phyloP scores from a whole-genome alignment of 441 rosid genomes.

The Populus trichocarpa region DNA sequence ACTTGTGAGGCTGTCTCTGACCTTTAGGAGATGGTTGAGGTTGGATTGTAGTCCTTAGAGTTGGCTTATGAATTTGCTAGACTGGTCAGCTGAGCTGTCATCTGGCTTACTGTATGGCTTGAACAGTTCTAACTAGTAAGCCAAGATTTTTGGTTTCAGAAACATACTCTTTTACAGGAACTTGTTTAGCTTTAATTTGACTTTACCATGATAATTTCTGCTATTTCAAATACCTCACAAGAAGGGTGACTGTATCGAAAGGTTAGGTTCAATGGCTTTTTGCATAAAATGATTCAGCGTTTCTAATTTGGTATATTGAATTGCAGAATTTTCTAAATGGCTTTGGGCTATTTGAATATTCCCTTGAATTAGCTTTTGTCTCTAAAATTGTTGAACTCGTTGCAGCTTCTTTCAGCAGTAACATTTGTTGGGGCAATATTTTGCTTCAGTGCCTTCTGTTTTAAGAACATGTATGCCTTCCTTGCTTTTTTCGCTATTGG shows the following conservation, averaged over 20 bases:
- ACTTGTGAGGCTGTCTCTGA: background rate
- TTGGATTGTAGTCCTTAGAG: background rate
- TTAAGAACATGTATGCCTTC: conserved; percentile 81
- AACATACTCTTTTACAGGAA: background rate
- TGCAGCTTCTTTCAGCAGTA: conserved; percentile 76
- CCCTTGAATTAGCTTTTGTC: background rate
- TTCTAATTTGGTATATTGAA: background rate
- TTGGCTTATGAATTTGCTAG: background rate
- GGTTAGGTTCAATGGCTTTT: too few species aligned
- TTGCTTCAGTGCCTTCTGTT: conserved; percentile 85
- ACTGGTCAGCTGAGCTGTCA: background rate
- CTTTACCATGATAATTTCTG: background rate
- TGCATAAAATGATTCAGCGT: too few species aligned
- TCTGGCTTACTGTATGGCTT: background rate
- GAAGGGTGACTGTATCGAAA: too few species aligned
- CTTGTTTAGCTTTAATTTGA: background rate
- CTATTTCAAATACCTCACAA: too few species aligned
- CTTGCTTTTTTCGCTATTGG: conserved; percentile 80
- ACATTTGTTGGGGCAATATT: conserved; percentile 74
- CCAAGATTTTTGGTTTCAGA: background rate
- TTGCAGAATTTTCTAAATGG: background rate
- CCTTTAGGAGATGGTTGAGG: background rate
- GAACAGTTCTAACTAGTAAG: background rate
- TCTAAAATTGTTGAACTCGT: background rate
- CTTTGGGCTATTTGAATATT: background rate